A percentile compares a stretch with the other conserved stretches of the same genome.
Conservation (phyloP, 345 rosid genomes). For the Eucalyptus lansdowneana region DNA sequence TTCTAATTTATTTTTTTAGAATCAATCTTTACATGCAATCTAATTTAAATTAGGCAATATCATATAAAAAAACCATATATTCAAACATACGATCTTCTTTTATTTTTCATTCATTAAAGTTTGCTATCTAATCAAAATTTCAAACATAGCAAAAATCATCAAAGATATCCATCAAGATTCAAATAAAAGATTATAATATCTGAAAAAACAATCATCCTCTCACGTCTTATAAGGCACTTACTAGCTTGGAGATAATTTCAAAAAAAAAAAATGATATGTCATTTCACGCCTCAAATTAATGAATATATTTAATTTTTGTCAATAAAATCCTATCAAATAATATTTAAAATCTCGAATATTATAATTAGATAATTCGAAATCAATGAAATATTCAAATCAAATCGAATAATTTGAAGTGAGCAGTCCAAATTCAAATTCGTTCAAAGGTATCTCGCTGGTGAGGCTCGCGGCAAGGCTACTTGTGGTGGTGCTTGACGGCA, state of each 20-base stretch:
- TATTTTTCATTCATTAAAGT: too few species aligned
- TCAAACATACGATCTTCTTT: not conserved
- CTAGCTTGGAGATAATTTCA: not conserved
- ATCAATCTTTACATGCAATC: not conserved
- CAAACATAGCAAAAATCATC: not conserved
- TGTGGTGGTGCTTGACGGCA: too few species aligned
- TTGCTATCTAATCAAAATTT: not conserved
- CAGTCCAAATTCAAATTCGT: not conserved
- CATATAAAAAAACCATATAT: too few species aligned
- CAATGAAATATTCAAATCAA: not conserved
- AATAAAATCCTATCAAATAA: not conserved
- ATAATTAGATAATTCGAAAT: too few species aligned
- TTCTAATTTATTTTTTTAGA: not conserved
- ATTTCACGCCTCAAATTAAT: not conserved
- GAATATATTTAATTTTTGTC: not conserved
- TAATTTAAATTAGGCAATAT: not conserved
- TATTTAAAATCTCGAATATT: too few species aligned
- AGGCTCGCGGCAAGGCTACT: too few species aligned
- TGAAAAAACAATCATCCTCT: not conserved
- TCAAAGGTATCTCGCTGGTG: not conserved
- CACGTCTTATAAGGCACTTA: not conserved
- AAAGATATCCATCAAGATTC: too few species aligned
- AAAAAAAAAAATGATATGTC: fast-evolving
- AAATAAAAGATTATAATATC: too few species aligned
- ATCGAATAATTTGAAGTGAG: not conserved